phyloP scores from a whole-genome alignment of 306 rosid genomes.

The Gillenia trifoliata region DNA sequence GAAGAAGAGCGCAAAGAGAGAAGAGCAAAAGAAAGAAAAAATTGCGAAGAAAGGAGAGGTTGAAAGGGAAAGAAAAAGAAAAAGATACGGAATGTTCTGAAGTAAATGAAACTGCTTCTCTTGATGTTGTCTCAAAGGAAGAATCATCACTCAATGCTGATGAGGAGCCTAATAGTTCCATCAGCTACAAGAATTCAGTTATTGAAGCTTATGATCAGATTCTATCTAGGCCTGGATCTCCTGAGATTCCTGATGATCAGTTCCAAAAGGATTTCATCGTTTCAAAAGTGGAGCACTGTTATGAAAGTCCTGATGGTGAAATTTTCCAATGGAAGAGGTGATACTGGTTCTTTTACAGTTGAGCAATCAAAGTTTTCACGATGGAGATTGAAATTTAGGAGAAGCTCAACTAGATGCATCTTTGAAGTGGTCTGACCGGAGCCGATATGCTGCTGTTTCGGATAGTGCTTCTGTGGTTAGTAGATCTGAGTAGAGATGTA shows the following conservation, averaged over 20 bases:
- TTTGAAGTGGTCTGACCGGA: constrained; percentile 75
- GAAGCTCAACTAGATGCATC: constrained; percentile 62
- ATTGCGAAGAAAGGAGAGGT: constrained; percentile 87
- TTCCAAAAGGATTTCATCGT: constrained; percentile 33
- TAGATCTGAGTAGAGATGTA: constrained; percentile 55
- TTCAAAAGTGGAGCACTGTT: constrained; percentile 40
- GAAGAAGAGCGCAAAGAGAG: constrained; percentile 96
- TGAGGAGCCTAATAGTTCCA: constrained; percentile 50
- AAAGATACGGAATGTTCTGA: constrained; percentile 51
- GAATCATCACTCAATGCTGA: constrained; percentile 48
- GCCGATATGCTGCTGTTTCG: constrained; percentile 46
- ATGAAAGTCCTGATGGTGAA: constrained; percentile 52
- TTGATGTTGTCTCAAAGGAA: constrained; percentile 54
- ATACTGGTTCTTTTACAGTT: constrained; percentile 42
- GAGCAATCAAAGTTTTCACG: constrained; percentile 60
- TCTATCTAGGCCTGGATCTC: constrained; percentile 51
- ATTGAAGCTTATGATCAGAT: constrained; percentile 48
- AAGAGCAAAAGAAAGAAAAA: constrained; percentile 87
- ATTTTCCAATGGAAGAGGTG: constrained; percentile 35
- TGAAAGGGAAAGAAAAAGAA: constrained; percentile 89
- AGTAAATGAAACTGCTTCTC: constrained; percentile 34
- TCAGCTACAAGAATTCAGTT: constrained; percentile 40
- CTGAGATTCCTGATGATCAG: constrained; percentile 46
- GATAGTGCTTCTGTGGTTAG: constrained; percentile 45
- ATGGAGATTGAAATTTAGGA: constrained; percentile 49